Base-by-base conservation (phyloP, 192 early-diverging fungal species). In the Nowakowskiella sp. region DNA sequence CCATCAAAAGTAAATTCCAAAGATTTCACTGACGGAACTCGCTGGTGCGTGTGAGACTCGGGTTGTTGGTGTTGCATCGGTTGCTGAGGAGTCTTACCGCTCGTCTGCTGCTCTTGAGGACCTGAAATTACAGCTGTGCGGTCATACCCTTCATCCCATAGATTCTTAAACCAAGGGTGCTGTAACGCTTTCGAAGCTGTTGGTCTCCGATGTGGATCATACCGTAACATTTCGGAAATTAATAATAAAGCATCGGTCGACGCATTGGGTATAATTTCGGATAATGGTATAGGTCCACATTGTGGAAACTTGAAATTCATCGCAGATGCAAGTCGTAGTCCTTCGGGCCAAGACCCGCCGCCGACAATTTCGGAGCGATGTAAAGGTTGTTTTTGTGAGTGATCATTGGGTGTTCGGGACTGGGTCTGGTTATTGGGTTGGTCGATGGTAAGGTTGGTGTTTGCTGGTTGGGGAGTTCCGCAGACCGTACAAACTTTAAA, bases 401-500 rank as follows among this genome's bases (percentile, higher is more conserved):
- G 7, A 19, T 10, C 6, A 6, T 5, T n/a, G 45, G 19, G 6
- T 6, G 19, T 6, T 59, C 26, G 54, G 30, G 27, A 26, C 39
- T 4, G 7, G 19, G 13, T 46, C 22, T 4, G 7, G 1, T 47
- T 27, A 6, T 19, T 30, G 3, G 22, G 2, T 50, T 31, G n/a
- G 42, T 8, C 23, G 36, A 13, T 13, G 47, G 19, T 47, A 13
- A 27, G 13, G 47, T 27, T 58, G 13, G 7, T 3, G 29, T 55
- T 55, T 52, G 30, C 61, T 32, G 55, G 5, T 51, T 49, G 21
- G 1, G 94, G 94, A 19, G 72, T 80, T 6, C 94, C 94, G 9
- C 89, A 71, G 5, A 96, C 70, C 22, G 75, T 66, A 44, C 86
- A 89, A 28, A 98, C 93, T 50, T 87, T 77, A 45, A 70, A 84